Evolutionary conservation across 1,284 basidiomycete genomes (phyloP), one percentile per base, ranked within the genome.

Genomic region (Ustilago tritici): DNA sequence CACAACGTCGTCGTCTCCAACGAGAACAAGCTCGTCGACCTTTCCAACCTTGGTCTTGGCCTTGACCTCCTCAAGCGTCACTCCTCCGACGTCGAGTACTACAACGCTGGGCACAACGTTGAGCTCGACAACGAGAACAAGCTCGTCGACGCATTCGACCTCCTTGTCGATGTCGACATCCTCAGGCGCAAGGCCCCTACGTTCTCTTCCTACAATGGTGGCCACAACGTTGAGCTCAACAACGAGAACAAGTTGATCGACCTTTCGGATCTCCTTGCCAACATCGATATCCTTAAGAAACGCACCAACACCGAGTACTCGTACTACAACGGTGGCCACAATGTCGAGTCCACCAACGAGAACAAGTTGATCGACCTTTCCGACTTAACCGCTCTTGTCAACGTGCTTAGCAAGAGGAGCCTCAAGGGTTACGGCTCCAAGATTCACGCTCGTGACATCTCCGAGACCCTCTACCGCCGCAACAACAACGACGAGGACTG

Each of bases 1-100:
- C 70, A 78, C 75, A 78, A 78, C 53, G 67, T 74, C 15, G 62
- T 74, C 11, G 56, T 65, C 31, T 53, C 56, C 57, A 78, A 78
- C 75, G 67, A 78, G 64, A 78, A 78, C 75, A 70, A 70, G 66
- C 60, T 66, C n/a, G 19, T 78, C 58, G 75, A 78, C 34, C 70
- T 74, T 19, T 73, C 70, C 8, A 61, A 56, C 32, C 75, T 78
- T 41, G 50, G 40, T 53, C 43, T 58, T 28, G 52, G 43, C 36
- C 17, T 74, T 19, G 46, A 64, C 67, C 15, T 78, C 11, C 70
- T 78, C 47, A 70, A 65, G 60, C 61, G 68, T 43, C 62, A 71
- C 31, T 65, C 65, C 34, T 56, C 71, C 59, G 57, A 67, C 54
- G 57, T 53, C 35, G 41, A 36, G 35, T 55, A 62, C 55, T 71